A percentile compares a stretch with the other conserved stretches of the same genome.
These are phyloP conservation scores for Aspergillus hortae DNA, from an alignment of 2,329 filamentous ascomycete genomes.

Conservation along the genomic window DNA sequence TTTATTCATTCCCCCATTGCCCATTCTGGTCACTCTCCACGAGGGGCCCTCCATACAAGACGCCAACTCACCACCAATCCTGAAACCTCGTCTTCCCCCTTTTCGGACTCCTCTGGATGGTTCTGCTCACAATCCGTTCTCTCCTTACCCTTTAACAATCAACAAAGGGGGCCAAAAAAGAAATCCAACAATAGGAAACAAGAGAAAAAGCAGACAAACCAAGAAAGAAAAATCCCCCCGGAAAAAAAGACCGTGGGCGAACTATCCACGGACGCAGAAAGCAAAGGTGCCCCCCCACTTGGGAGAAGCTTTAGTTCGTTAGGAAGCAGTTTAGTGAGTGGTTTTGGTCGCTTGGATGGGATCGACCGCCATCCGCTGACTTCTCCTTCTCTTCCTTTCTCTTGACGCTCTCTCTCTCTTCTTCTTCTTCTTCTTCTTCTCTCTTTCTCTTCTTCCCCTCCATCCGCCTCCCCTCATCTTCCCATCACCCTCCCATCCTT, in stretches of 20 bases:
- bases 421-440: constrained; percentile 11
- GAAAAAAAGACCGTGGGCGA: not conserved
- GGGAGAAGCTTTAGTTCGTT: not conserved
- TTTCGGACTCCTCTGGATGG: too few species aligned
- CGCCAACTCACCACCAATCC: too few species aligned
- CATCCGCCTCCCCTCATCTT: constrained; percentile 32
- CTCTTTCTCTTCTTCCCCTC: constrained; percentile 18
- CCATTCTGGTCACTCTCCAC: too few species aligned
- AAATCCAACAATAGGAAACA: too few species aligned
- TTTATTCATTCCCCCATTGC: too few species aligned
- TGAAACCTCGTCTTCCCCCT: too few species aligned
- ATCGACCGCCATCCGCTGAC: not conserved
- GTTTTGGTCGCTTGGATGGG: not conserved
- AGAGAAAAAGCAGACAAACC: not conserved
- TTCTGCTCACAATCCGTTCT: too few species aligned
- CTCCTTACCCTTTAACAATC: too few species aligned
- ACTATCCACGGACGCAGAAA: not conserved
- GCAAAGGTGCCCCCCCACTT: not conserved
- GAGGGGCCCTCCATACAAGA: too few species aligned
- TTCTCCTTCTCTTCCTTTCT: constrained; percentile 5
- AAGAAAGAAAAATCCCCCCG: not conserved
- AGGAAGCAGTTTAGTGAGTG: not conserved
- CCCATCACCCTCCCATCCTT: constrained; percentile 43
- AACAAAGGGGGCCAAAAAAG: too few species aligned
- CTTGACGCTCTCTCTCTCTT: constrained; percentile 11